These are phyloP conservation scores for Eucalyptus cloeziana DNA, from an alignment of 345 rosid species.

Conservation along the genomic window DNA sequence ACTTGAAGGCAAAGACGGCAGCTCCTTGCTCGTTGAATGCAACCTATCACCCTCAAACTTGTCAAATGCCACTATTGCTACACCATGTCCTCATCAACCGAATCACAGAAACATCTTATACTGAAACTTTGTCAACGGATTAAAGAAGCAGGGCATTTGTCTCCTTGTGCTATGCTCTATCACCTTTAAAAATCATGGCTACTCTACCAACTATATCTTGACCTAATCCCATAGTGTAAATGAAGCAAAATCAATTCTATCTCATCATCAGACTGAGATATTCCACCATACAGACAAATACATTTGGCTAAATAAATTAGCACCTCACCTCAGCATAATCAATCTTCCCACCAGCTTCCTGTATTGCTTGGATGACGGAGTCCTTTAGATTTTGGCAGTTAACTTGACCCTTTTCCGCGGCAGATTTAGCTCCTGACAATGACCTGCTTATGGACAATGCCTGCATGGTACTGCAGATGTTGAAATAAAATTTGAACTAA, in stretches of 20 bases:
- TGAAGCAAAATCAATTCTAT: background rate
- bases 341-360: conserved; percentile 55
- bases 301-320: background rate
- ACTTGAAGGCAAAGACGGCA: background rate
- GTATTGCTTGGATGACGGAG: conserved; percentile 28
- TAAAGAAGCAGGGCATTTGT: background rate
- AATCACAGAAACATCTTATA: background rate
- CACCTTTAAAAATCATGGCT: background rate
- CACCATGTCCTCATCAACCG: background rate
- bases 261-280: background rate
- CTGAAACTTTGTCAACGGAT: background rate
- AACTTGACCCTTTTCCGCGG: conserved; percentile 25
- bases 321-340: conserved; percentile 75
- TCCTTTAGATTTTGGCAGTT: conserved; percentile 33
- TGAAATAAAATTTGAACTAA: background rate
- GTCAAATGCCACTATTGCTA: background rate
- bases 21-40: background rate
- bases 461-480: conserved; percentile 12
- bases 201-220: background rate
- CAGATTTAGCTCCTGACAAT: conserved; percentile 38
- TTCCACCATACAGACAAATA: background rate
- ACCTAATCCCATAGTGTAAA: background rate
- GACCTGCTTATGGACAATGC: conserved; percentile 78
- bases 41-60: background rate
- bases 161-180: background rate